A percentile compares a stretch with the other conserved stretches of the same genome.
phyloP scores from a whole-genome alignment of 768 basidiomycete species.

The Artomyces pyxidatus region DNA sequence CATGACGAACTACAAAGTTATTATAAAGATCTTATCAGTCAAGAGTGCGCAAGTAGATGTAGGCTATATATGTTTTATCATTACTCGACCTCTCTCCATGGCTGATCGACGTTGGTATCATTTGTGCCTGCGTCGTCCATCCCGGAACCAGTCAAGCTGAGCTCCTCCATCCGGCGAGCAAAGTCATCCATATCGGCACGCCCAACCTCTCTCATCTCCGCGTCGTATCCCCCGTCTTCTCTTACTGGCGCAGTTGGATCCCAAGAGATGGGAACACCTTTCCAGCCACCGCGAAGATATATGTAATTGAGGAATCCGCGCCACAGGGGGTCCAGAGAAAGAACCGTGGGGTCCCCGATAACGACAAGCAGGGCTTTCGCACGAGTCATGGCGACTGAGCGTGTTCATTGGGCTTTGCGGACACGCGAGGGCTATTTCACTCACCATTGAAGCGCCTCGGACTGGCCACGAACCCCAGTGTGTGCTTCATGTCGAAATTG shows the following conservation, averaged over 20 bases:
- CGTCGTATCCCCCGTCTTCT: conserved; percentile 34
- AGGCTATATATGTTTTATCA: neutral
- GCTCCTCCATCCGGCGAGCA: conserved; percentile 26
- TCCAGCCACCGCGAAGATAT: conserved; percentile 46
- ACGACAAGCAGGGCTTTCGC: conserved; percentile 53
- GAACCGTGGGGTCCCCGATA: conserved; percentile 49
- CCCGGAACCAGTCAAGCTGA: conserved; percentile 19
- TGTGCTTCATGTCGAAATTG: conserved; percentile 19
- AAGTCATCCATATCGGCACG: conserved; percentile 37
- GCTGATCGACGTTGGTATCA: conserved; percentile 3
- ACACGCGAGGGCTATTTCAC: neutral
- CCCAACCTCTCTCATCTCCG: conserved; percentile 24
- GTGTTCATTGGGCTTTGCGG: neutral
- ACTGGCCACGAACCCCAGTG: conserved; percentile 23
- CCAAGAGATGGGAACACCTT: conserved; percentile 42
- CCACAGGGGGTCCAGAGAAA: conserved; percentile 59
- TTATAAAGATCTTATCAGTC: too few species aligned
- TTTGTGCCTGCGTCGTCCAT: neutral
- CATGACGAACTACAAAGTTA: too few species aligned
- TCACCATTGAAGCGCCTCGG: conserved; percentile 24
- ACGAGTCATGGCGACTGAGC: conserved; percentile 50
- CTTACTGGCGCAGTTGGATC: conserved; percentile 34
- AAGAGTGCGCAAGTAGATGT: too few species aligned
- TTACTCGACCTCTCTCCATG: conserved; percentile 2
- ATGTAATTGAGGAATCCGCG: conserved; percentile 52